Base-by-base conservation (phyloP, 495 filamentous ascomycete species). In the Stereocaulon alpinum region DNA sequence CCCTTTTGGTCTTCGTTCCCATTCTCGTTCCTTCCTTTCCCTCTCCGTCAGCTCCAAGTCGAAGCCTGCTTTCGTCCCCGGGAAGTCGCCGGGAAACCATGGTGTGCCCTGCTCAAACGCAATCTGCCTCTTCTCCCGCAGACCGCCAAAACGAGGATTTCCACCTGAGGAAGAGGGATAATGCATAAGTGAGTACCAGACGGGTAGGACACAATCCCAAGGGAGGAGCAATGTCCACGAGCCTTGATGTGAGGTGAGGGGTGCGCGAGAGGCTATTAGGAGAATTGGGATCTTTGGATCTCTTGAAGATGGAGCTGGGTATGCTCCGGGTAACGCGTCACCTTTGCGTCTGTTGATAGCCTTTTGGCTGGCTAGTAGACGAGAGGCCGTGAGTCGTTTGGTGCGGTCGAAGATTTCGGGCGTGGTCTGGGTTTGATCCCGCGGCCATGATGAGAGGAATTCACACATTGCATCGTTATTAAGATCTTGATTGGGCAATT, bases 71-170 rank as follows among this genome's bases (percentile, higher is more conserved):
- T 77, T 76, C 0, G 89, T 95, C 2, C 87, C 89, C 0, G 89
- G 90, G 59, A 82, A 91, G 70, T 97, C 93, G 27, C 81, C 88
- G 0, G 93, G 93, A 68, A 96, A 98, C 83, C 86, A 94, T 12
- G 87, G 81, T 34, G 75, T 73, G 1, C 81, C 82, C n/a, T 81
- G 78, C 69, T 96, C 90, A 67, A 95, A 96, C 10, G 82, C 74
- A 40, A 95, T 74, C 70, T 98, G 94, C 56, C 85, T 76, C 55
- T 83, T 76, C 69, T 97, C 85, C 29, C 86, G 77, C 30, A 96
- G 63, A 3, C 93, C 92, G 18, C 89, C 92, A 64, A 96, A 89
- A 32, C 86, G 78, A 10, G 87, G 82, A 48, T 87, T 90, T 2
- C 86, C 82, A 27, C 89, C 87, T 12, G 84, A 85, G 3, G 86